Evolutionary conservation across 2,329 filamentous ascomycete species (phyloP), one percentile per base, ranked within the genome.

Genomic region (Nigrospora sphaerica): DNA sequence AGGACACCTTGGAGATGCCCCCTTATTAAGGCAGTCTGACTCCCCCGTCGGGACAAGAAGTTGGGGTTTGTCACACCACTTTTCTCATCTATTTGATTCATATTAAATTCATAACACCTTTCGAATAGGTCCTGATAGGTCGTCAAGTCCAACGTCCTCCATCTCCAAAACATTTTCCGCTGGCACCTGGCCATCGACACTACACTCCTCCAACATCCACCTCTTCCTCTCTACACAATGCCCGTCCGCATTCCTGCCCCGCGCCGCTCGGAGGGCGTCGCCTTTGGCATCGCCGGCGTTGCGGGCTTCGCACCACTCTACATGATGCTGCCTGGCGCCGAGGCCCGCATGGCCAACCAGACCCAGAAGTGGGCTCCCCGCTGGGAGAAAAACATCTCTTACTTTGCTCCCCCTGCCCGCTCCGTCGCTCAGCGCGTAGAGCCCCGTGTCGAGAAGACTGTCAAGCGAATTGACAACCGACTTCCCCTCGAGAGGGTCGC

Each of bases 361-460:
- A 81, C 78, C 4, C 66, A 68, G 48, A 72, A 74, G 55, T 81
- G 78, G 78, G 78, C 77, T 4, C 76, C 77, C 16, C 72, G 75
- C 46, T 81, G 78, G 78, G 77, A 81, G 62, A 68, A 70, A 45
- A 79, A 78, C 62, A 72, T 80, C 57, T 71, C 65, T 51, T 75
- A 73, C 65, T 73, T 80, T 59, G 63, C 67, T 10, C 62, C 66
- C n/a, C 71, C 72, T 14, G 68, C 70, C 28, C 68, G 74, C 60
- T 63, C 65, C 17, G 64, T 70, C 43, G 68, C 75, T 36, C 71
- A 73, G 53, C 68, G 72, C 44, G 66, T 77, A 45, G 67, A 76
- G 57, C 74, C 73, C 2, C 72, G 69, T 17, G 57, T 76, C 44
- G 61, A 70, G 45, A 65, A 63, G 48, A 68, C 70, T 41, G 66